These are phyloP conservation scores for Arthrinium phaeospermum DNA, from an alignment of 2,329 filamentous ascomycete species.

Conservation along the genomic window DNA sequence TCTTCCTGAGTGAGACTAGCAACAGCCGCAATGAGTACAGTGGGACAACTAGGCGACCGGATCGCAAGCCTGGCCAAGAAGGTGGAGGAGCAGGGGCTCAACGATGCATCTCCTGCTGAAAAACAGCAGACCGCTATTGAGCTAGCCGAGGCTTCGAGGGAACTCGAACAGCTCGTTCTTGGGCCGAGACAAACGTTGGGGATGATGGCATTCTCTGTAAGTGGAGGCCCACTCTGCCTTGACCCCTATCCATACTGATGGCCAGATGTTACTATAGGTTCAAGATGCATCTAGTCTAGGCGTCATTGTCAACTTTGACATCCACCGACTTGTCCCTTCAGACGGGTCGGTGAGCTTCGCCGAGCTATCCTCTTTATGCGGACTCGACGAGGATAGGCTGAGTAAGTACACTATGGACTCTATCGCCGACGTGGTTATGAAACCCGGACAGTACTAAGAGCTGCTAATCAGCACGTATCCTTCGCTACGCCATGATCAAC, in stretches of 20 bases:
- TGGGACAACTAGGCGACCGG: not conserved
- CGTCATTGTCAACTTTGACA: slow-evolving; percentile 2
- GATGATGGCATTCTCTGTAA: not conserved
- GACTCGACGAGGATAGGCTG: not conserved
- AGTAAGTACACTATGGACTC: not conserved
- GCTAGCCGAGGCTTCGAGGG: not conserved
- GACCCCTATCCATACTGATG: not conserved
- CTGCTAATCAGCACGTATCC: not conserved
- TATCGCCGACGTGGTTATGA: too few species aligned
- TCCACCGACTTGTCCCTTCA: not conserved
- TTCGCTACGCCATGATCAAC: slow-evolving; percentile 18
- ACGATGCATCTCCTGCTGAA: not conserved
- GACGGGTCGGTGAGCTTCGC: not conserved
- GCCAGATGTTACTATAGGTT: not conserved
- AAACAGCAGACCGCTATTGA: not conserved
- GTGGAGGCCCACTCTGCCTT: not conserved
- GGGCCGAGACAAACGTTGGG: not conserved
- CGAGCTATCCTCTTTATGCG: not conserved
- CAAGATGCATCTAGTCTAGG: slow-evolving; percentile 10
- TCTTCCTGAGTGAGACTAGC: not conserved
- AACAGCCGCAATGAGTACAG: not conserved
- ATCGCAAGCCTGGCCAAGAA: not conserved
- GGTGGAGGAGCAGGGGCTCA: not conserved
- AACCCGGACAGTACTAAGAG: too few species aligned
- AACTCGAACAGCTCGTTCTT: not conserved